Conservation (phyloP, 169 alveolate genomes). For the Plasmodium yoelii region DNA sequence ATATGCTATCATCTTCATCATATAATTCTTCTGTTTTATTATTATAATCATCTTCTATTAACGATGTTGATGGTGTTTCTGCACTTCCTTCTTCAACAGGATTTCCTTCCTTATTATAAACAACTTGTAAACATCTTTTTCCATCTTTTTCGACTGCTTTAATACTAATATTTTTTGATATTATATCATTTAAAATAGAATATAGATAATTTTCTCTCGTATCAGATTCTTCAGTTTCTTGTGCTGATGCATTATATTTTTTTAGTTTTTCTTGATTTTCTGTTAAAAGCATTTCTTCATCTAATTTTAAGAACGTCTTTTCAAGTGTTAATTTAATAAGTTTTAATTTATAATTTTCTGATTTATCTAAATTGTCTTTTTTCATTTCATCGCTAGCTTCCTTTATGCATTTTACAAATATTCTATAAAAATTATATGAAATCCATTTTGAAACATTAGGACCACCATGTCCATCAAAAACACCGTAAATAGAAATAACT, state of each 20-base stretch:
- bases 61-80: background rate
- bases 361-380: slow-evolving; percentile 45
- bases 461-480: slow-evolving; percentile 99
- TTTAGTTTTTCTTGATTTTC: slow-evolving; percentile 72
- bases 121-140: slow-evolving; percentile 80
- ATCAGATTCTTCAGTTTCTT: slow-evolving; percentile 80
- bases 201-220: slow-evolving; percentile 78
- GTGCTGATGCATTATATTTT: slow-evolving; percentile 77
- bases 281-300: slow-evolving; percentile 81
- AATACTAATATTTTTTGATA: slow-evolving; percentile 79
- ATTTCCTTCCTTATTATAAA: slow-evolving; percentile 77
- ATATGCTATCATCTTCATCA: background rate
- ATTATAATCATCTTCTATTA: slow-evolving; percentile 33
- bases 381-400: slow-evolving; percentile 66
- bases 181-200: slow-evolving; percentile 79
- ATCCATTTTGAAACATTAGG: slow-evolving; percentile 95
- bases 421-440: slow-evolving; percentile 87
- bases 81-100: slow-evolving; percentile 59
- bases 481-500: slow-evolving; percentile 93
- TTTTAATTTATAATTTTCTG: slow-evolving; percentile 62
- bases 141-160: slow-evolving; percentile 82
- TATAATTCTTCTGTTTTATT: slow-evolving; percentile 7
- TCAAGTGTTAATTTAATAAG: slow-evolving; percentile 72
- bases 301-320: slow-evolving; percentile 82
- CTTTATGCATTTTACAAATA: slow-evolving; percentile 76